A percentile compares a stretch with the other conserved stretches of the same genome.
These are phyloP conservation scores for Candida yuanshanica DNA, from an alignment of 805 yeast genomes.

Conservation along the genomic window DNA sequence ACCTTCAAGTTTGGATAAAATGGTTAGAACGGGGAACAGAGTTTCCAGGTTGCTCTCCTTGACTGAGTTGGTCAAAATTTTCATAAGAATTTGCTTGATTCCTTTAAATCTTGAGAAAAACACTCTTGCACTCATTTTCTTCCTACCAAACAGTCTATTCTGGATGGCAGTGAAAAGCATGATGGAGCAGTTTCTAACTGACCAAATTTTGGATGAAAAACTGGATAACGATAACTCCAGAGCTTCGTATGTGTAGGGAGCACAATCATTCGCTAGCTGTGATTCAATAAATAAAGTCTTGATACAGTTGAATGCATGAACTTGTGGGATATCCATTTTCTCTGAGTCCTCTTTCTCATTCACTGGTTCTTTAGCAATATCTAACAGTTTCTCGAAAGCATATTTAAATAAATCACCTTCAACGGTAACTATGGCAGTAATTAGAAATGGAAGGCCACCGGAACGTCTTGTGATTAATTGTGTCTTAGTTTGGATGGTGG, in stretches of 20 bases:
- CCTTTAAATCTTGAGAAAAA: conserved; percentile 66
- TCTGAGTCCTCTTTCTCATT: conserved; percentile 40
- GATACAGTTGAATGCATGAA: conserved; percentile 87
- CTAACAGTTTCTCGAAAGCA: conserved; percentile 47
- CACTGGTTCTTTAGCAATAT: conserved; percentile 49
- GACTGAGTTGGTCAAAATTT: conserved; percentile 32
- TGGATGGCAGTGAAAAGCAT: conserved; percentile 88
- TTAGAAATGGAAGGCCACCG: conserved; percentile 82
- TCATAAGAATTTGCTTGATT: conserved; percentile 43
- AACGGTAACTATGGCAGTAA: conserved; percentile 62
- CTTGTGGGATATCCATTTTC: conserved; percentile 79
- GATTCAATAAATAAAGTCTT: conserved; percentile 71
- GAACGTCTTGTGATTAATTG: conserved; percentile 84
- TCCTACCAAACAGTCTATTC: conserved; percentile 70
- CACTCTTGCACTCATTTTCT: conserved; percentile 47
- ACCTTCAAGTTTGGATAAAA: conserved; percentile 63
- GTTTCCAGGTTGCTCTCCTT: conserved; percentile 42
- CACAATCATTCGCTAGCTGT: conserved; percentile 47
- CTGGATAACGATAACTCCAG: conserved; percentile 54
- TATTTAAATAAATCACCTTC: conserved; percentile 35
- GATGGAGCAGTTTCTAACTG: conserved; percentile 84
- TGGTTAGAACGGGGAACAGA: conserved; percentile 69
- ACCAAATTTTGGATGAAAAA: conserved; percentile 71
- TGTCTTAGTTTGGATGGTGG: conserved; percentile 45
- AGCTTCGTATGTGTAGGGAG: conserved; percentile 48